Evolutionary conservation across 2,329 filamentous ascomycete genomes (phyloP).

Genomic region (Cordyceps cateniannulata): DNA sequence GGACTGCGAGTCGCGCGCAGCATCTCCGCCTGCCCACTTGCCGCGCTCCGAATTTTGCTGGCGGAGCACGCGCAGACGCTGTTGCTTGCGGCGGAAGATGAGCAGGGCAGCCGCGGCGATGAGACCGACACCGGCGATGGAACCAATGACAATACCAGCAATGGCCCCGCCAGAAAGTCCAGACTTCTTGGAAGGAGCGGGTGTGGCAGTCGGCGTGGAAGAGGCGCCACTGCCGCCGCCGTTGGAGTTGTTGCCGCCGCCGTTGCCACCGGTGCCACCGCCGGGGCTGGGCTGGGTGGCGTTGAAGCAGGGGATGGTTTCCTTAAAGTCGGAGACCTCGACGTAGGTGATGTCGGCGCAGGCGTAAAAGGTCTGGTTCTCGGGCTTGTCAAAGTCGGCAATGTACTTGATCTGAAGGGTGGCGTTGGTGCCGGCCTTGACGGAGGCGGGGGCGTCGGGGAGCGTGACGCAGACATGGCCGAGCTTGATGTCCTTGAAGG

Average conservation of each 20-base stretch:
- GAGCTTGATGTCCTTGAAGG: constrained; percentile 32
- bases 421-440: constrained; percentile 36
- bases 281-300: constrained; percentile 26
- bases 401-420: constrained; percentile 44
- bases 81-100: constrained; percentile 34
- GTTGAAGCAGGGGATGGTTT: constrained; percentile 37
- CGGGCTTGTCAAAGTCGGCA: constrained; percentile 35
- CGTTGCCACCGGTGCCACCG: no score
- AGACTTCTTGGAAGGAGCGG: constrained; percentile 19
- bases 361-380: constrained; percentile 41
- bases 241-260: constrained; percentile 15
- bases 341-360: constrained; percentile 43
- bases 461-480: constrained; percentile 41
- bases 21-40: constrained; percentile 20
- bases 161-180: constrained; percentile 61
- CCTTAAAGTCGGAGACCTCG: constrained; percentile 26
- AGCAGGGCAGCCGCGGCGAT: constrained; percentile 55
- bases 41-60: constrained; percentile 21
- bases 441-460: constrained; percentile 25
- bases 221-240: constrained; percentile 12
- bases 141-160: constrained; percentile 68
- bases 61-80: constrained; percentile 17
- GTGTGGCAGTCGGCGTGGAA: constrained; percentile 2
- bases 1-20: constrained; percentile 17
- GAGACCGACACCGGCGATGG: constrained; percentile 55